Conservation (phyloP, 371 early-diverging fungal species). For the Apophysomyces trapeziformis region DNA sequence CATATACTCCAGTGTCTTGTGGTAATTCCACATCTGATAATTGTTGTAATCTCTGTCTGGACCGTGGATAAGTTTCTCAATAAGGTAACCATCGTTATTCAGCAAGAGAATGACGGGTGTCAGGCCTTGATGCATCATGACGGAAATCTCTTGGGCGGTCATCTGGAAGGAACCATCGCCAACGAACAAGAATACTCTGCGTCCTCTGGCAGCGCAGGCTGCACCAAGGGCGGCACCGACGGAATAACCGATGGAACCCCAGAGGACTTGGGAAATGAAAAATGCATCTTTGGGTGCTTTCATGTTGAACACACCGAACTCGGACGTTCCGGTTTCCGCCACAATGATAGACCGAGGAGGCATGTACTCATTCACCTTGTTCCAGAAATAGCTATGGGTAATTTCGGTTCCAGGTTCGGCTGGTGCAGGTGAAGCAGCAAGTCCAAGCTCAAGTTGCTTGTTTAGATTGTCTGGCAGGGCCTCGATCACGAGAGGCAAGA, state of each 20-base stretch:
- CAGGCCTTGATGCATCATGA: constrained; percentile 52
- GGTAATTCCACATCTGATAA: constrained; percentile 53
- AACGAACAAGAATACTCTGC: constrained; percentile 46
- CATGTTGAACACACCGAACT: constrained; percentile 45
- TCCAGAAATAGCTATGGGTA: constrained; percentile 55
- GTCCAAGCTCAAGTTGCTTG: constrained; percentile 24
- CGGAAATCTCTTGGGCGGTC: constrained; percentile 51
- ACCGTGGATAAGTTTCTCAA: constrained; percentile 58
- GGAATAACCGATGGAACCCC: constrained; percentile 53
- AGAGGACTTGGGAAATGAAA: constrained; percentile 45
- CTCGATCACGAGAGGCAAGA: constrained; percentile 36
- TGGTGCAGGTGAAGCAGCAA: constrained; percentile 22
- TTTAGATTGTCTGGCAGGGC: constrained; percentile 26
- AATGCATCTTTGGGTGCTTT: constrained; percentile 36
- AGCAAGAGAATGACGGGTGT: constrained; percentile 52
- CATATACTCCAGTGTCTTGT: constrained; percentile 46
- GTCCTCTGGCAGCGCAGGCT: constrained; percentile 33
- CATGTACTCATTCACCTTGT: constrained; percentile 35
- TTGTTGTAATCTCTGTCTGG: constrained; percentile 49
- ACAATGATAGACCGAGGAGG: constrained; percentile 41
- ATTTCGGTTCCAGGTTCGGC: constrained; percentile 26
- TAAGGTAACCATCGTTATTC: constrained; percentile 59
- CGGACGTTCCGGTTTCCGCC: constrained; percentile 57
- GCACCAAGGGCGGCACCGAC: constrained; percentile 45
- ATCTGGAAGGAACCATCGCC: constrained; percentile 62